Percentiles rank a stretch among this genome's conserved stretches.
These are phyloP conservation scores for Echites panduratus DNA, from an alignment of 257 asterid genomes.

Conservation along the genomic window DNA sequence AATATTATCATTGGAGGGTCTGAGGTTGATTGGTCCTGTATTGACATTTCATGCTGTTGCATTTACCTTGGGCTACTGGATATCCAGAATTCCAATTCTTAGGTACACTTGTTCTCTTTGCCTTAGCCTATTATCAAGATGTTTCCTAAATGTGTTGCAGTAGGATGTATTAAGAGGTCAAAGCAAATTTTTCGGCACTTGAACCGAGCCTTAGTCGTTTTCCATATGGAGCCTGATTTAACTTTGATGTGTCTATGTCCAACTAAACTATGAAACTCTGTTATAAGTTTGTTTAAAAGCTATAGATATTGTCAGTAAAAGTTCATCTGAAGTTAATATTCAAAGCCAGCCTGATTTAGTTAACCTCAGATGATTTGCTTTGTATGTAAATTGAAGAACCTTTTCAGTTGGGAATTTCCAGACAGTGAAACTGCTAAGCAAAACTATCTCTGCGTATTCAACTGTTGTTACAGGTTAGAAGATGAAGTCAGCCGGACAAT, in stretches of 20 bases:
- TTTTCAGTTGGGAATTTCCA: not conserved
- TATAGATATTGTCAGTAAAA: not conserved
- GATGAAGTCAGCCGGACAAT: slow-evolving; percentile 85
- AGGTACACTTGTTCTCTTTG: slow-evolving; percentile 41
- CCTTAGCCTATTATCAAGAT: not conserved
- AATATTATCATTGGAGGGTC: slow-evolving; percentile 80
- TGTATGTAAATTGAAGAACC: not conserved
- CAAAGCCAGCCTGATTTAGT: not conserved
- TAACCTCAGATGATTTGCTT: not conserved
- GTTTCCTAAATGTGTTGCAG: not conserved
- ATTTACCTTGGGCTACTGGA: slow-evolving; percentile 87
- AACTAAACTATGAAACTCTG: not conserved
- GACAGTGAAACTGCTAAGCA: not conserved
- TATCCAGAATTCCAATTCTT: slow-evolving; percentile 57
- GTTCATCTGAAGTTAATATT: not conserved
- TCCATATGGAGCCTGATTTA: not conserved
- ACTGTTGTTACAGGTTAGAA: slow-evolving; percentile 49
- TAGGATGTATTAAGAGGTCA: too few species aligned
- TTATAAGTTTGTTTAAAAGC: not conserved
- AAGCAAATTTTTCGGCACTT: not conserved
- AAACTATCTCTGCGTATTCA: not conserved
- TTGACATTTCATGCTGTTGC: slow-evolving; percentile 74
- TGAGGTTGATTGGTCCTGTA: slow-evolving; percentile 73
- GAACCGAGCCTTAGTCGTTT: not conserved
- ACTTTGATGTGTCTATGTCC: not conserved